Base-by-base conservation (phyloP, 148 eudicot species). In the Pharnaceum exiguum region DNA sequence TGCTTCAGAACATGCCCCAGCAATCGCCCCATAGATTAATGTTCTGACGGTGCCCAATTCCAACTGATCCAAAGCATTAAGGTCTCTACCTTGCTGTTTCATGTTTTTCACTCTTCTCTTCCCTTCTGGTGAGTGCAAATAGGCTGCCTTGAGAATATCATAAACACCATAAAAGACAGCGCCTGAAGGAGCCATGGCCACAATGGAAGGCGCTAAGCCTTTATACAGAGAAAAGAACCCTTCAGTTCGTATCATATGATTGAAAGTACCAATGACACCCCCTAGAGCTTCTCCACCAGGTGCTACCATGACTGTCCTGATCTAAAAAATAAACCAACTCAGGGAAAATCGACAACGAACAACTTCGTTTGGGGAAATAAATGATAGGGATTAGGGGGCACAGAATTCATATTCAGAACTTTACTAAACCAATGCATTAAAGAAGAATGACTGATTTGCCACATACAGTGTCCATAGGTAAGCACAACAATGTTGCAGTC, bases 201-300 rank as follows among this genome's bases (percentile, higher is more conserved):
- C 72, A 59, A 93, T 71, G 10, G 98, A 93, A 16, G 98, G 98
- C 27, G 72, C 81, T 74, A 93, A 69, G 46, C 98, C 98, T 71
- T 88, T 93, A 67, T 93, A 93, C 23, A 88, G 90, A 61, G 98
- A 85, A 33, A 93, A 83, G 73, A 93, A 85, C 42, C 98, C 98
- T 77, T 93, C 98, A 24, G 89, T 85, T 69, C 69, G 79, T 62
- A 93, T 83, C 77, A 88, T 82, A 59, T 93, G 82, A 49, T 75
- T 79, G 44, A 84, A 88, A 51, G 90, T 69, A 53, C 98, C 98
- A 53, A 88, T 72, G 22, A 88, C 54, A 59, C 96, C 96, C 13
- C 96, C 98, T 74, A 93, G 66, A 37, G 95, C 90, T 83, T 93
- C 96, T 23, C 95, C 96, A 25, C 98, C 98, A 47, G 98, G 96